Evolutionary conservation across 139 green algal species (phyloP).

Genomic region (Zygnema cylindricum): DNA sequence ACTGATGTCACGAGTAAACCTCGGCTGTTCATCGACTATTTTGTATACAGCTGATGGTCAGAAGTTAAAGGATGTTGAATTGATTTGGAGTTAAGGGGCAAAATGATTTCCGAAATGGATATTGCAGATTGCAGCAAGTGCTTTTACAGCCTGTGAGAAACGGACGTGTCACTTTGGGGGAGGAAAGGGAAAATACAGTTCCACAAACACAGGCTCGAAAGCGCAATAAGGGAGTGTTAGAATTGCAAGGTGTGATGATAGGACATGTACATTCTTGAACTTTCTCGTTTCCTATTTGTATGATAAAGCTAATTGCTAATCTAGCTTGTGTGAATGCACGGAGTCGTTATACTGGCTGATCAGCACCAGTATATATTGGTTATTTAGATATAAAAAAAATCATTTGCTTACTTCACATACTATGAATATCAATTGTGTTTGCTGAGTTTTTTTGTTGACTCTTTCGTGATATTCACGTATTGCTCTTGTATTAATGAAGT

Average conservation of each 20-base stretch:
- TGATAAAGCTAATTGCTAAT: background rate
- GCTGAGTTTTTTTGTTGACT: background rate
- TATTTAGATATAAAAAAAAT: background rate
- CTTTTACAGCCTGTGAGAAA: background rate
- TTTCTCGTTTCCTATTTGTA: background rate
- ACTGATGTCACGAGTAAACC: too few relatives aligned
- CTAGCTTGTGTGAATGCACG: background rate
- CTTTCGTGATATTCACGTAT: too few relatives aligned
- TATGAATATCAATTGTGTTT: background rate
- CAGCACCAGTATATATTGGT: slow-evolving; percentile 1
- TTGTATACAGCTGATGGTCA: background rate
- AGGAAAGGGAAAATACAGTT: background rate
- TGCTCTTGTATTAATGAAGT: too few relatives aligned
- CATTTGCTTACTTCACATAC: slow-evolving; percentile 4
- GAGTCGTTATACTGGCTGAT: too few relatives aligned
- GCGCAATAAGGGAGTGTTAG: background rate
- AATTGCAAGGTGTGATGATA: background rate
- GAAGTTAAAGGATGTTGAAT: background rate
- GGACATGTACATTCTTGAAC: background rate
- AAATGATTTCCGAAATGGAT: background rate
- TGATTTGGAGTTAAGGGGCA: background rate
- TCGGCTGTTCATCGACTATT: background rate
- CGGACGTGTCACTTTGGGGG: too few relatives aligned
- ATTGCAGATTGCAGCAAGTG: background rate
- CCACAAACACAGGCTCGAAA: background rate